Evolutionary conservation across 176 grass and related monocot genomes (phyloP), one percentile per base, ranked within the genome.

Genomic region (Musa troglodytarum): DNA sequence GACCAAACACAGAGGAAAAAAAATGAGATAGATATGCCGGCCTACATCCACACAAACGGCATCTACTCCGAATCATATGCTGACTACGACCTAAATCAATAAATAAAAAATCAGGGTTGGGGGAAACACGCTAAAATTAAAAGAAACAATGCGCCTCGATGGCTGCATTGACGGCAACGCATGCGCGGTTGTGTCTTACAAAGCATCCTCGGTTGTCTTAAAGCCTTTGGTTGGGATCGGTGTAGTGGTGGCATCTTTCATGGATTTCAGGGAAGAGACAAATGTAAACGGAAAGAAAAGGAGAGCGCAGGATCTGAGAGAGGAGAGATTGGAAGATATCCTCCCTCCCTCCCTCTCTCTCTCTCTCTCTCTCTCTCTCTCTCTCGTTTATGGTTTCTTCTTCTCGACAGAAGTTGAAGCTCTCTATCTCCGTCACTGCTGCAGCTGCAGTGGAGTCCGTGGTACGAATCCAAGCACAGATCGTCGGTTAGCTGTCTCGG

Each of bases 161-260:
- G 17, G 68, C 49, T 70, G 43, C 68, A 70, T 70, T 70, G 43
- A 70, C 15, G 68, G 25, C 17, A n/a, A 22, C 51, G 68, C 68
- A 70, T 50, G 68, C 17, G 68, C 17, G 68, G 50, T 51, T n/a
- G 17, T 20, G 68, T 50, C 17, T 50, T 70, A 50, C 15, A n/a
- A 34, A 28, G 1, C 26, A 2, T 20, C 67, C 16, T 17, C 64
- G 24, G 10, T 66, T 2, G 19, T 66, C 25, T 14, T n/a, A 15
- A 66, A 66, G 34, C 19, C 65, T 68, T 26, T 68, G 81, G 74
- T 83, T 79, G 91, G 86, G 88, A 99, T 92, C 59, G 91, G 89
- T 99, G 88, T 81, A 50, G 73, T 76, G 77, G 91, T 51, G 66
- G 28, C 67, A 69, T 69, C 67, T 69, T 70, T n/a, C 68, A 50